A percentile compares a stretch with the other conserved stretches of the same genome.
Evolutionary conservation across 306 rosid species (phyloP).

Genomic region (Cicer cuneatum): DNA sequence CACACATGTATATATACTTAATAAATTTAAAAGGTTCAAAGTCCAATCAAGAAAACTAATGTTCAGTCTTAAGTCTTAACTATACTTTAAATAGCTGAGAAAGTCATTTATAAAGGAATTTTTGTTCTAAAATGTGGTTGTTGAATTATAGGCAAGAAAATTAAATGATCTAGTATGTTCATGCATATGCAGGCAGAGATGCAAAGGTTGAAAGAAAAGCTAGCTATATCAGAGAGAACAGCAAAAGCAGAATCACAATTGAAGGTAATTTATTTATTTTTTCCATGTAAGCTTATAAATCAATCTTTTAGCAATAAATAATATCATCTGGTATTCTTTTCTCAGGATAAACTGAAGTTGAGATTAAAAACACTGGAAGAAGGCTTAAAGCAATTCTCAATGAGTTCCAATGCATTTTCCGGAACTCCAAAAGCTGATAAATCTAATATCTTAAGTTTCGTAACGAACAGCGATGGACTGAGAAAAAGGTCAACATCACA

Average conservation of each 20-base stretch:
- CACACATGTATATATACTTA: background rate
- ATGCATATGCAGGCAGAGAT: conserved; percentile 72
- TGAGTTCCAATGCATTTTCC: conserved; percentile 52
- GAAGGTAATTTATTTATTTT: conserved; percentile 58
- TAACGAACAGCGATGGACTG: conserved; percentile 63
- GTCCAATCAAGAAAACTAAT: conserved; percentile 19
- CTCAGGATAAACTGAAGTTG: conserved; percentile 86
- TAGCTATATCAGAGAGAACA: conserved; percentile 82
- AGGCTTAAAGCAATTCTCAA: conserved; percentile 67
- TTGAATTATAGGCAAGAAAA: conserved; percentile 21
- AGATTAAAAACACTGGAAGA: conserved; percentile 86
- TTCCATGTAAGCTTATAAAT: conserved; percentile 14
- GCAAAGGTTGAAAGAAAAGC: conserved; percentile 86
- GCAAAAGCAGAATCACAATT: conserved; percentile 93
- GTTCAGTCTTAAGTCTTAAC: background rate
- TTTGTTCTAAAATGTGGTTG: conserved; percentile 12
- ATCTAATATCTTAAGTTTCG: conserved; percentile 72
- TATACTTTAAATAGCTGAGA: conserved; percentile 11
- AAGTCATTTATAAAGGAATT: conserved; percentile 16
- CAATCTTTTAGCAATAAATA: background rate
- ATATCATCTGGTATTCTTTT: conserved; percentile 33
- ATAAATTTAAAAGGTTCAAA: background rate
- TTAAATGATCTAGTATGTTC: conserved; percentile 27
- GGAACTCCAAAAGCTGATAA: conserved; percentile 60
- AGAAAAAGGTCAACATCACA: conserved; percentile 82